A percentile compares a stretch with the other conserved stretches of the same genome.
Evolutionary conservation across 495 filamentous ascomycete genomes (phyloP).

Genomic region (Penicillium maclennaniae): DNA sequence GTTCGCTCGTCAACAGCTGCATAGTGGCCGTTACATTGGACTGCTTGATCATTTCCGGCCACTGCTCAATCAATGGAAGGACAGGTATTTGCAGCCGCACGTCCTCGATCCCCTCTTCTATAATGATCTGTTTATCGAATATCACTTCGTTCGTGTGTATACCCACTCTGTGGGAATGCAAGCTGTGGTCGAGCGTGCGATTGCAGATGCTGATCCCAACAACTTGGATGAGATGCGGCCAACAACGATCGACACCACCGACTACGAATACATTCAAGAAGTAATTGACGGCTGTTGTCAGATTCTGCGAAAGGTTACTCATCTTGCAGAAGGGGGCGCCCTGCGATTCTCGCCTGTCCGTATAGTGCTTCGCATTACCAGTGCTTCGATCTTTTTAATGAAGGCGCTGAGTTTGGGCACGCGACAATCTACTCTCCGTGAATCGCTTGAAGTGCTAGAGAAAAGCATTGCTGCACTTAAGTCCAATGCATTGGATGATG

Average conservation of each 20-base stretch:
- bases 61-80: slow-evolving; percentile 48
- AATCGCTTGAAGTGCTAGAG: slow-evolving; percentile 48
- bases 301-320: slow-evolving; percentile 45
- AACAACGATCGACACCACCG: slow-evolving; percentile 49
- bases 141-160: slow-evolving; percentile 52
- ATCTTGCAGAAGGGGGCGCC: slow-evolving; percentile 39
- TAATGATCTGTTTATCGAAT: slow-evolving; percentile 49
- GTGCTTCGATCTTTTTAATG: slow-evolving; percentile 51
- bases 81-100: slow-evolving; percentile 42
- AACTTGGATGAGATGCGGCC: slow-evolving; percentile 36
- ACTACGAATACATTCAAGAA: slow-evolving; percentile 55
- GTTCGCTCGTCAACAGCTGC: slow-evolving; percentile 48
- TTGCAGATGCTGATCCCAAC: slow-evolving; percentile 39
- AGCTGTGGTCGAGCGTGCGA: slow-evolving; percentile 45
- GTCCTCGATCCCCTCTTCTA: slow-evolving; percentile 40
- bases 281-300: slow-evolving; percentile 52
- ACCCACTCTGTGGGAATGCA: slow-evolving; percentile 55
- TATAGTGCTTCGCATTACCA: slow-evolving; percentile 50
- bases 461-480: slow-evolving; percentile 45
- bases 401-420: slow-evolving; percentile 51
- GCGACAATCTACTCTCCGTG: slow-evolving; percentile 44
- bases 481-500: slow-evolving; percentile 49
- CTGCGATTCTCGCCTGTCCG: slow-evolving; percentile 50
- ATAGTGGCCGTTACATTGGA: slow-evolving; percentile 51
- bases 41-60: slow-evolving; percentile 51